A percentile compares a stretch with the other conserved stretches of the same genome.
Conservation (phyloP, 495 filamentous ascomycete species). For the Aspergillus taichungensis region DNA sequence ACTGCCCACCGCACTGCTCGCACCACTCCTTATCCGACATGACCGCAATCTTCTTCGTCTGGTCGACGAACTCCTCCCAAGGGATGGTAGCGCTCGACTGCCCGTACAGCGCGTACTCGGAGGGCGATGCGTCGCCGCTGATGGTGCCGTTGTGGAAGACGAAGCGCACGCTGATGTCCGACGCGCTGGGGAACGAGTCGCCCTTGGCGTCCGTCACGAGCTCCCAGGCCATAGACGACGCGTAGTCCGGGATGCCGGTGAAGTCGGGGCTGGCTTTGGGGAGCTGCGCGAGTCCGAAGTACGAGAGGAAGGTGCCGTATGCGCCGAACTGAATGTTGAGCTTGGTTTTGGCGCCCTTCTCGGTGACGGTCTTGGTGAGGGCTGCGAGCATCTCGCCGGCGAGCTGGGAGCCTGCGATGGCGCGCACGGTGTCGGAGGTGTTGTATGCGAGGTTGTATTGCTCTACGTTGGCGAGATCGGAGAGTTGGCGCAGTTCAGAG, state of each 20-base stretch:
- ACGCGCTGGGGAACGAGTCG: conserved; percentile 23
- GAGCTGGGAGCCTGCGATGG: conserved; percentile 38
- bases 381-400: conserved; percentile 37
- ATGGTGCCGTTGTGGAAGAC: conserved; percentile 46
- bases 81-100: conserved; percentile 21
- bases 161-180: conserved; percentile 40
- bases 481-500: conserved; percentile 27
- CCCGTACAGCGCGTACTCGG: conserved; percentile 37
- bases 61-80: conserved; percentile 34
- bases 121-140: conserved; percentile 13
- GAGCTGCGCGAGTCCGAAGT: conserved; percentile 44
- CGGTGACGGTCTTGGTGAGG: conserved; percentile 37
- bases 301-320: conserved; percentile 42
- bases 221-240: conserved; percentile 47
- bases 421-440: conserved; percentile 34
- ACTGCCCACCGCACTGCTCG: conserved; percentile 33
- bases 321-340: conserved; percentile 42
- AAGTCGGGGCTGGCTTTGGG: conserved; percentile 24
- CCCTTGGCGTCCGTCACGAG: conserved; percentile 40
- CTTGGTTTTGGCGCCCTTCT: conserved; percentile 22
- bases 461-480: conserved; percentile 40
- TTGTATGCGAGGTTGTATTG: conserved; percentile 48
- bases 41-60: conserved; percentile 36
- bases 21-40: conserved; percentile 35
- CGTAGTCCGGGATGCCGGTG: conserved; percentile 43